Conservation (phyloP, 2,329 filamentous ascomycete species). For the Rutstroemia sp. region DNA sequence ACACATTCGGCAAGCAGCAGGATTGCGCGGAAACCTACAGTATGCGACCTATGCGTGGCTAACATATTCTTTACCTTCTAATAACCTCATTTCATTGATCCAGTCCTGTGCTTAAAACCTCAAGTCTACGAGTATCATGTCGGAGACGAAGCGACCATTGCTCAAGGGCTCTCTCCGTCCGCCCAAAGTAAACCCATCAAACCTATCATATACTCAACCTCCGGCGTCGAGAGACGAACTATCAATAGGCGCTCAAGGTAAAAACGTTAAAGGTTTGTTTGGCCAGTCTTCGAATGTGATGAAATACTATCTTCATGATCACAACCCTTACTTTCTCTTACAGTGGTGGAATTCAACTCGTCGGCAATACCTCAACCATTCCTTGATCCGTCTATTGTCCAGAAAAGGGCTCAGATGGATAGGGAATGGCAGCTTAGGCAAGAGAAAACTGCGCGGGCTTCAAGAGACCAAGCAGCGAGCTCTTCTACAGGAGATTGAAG, state of each 20-base stretch:
- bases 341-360: slow-evolving; percentile 20
- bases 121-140: neutral
- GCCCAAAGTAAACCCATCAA: slow-evolving; percentile 7
- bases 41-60: no score
- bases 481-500: neutral
- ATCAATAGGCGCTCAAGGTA: neutral
- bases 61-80: neutral
- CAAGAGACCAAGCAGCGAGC: neutral
- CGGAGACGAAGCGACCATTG: slow-evolving; percentile 7
- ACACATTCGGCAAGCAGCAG: no score
- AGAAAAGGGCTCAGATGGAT: slow-evolving; percentile 14
- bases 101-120: no score
- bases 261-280: neutral
- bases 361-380: slow-evolving; percentile 22
- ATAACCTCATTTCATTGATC: neutral
- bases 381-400: slow-evolving; percentile 22
- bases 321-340: neutral
- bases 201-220: slow-evolving; percentile 16
- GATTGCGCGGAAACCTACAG: no score
- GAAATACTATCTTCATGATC: neutral
- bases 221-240: slow-evolving; percentile 19
- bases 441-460: slow-evolving; percentile 10
- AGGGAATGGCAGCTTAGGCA: slow-evolving; percentile 14
- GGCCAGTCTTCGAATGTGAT: neutral
- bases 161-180: slow-evolving; percentile 16